phyloP scores from a whole-genome alignment of 352 stramenopile genomes.

The Hyaloperonospora arabidopsidis region DNA sequence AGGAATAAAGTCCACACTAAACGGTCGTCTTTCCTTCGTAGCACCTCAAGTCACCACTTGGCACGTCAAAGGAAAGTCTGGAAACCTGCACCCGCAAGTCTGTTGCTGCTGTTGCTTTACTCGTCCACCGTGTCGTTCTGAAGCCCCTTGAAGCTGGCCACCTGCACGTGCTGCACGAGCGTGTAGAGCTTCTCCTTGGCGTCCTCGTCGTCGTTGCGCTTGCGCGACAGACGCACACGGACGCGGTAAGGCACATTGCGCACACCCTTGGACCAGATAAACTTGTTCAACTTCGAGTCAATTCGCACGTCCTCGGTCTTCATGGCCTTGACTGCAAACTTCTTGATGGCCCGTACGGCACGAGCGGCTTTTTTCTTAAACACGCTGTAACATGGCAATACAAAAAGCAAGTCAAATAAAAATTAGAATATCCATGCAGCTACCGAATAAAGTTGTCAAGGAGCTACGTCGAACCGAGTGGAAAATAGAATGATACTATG shows the following conservation, averaged over 20 bases:
- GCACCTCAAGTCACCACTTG: constrained; percentile 16
- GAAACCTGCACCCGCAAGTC: too few relatives aligned
- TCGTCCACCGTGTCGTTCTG: constrained; percentile 94
- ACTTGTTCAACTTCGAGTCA: constrained; percentile 95
- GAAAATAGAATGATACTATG: not conserved
- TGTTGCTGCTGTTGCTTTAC: constrained; percentile 29
- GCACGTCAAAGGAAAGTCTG: constrained; percentile 1
- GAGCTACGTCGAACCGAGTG: constrained; percentile 55
- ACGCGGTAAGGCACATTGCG: constrained; percentile 97
- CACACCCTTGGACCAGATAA: constrained; percentile 96
- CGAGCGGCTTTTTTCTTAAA: constrained; percentile 98
- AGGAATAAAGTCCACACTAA: constrained; percentile 20
- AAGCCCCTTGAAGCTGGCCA: constrained; percentile 94
- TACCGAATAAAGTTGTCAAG: too few relatives aligned
- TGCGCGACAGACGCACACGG: constrained; percentile 94
- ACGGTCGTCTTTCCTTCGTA: constrained; percentile 1
- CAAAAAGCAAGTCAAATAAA: constrained; percentile 23
- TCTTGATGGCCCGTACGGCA: constrained; percentile 96
- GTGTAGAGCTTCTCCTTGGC: constrained; percentile 99
- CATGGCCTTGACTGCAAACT: constrained; percentile 97
- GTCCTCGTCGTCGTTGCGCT: constrained; percentile 99
- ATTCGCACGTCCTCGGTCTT: constrained; percentile 95
- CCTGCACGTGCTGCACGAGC: constrained; percentile 95
- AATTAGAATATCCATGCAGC: too few relatives aligned
- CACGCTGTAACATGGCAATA: constrained; percentile 41